Evolutionary conservation across 2,329 filamentous ascomycete species (phyloP).

Genomic region (Fusarium dlaminii): DNA sequence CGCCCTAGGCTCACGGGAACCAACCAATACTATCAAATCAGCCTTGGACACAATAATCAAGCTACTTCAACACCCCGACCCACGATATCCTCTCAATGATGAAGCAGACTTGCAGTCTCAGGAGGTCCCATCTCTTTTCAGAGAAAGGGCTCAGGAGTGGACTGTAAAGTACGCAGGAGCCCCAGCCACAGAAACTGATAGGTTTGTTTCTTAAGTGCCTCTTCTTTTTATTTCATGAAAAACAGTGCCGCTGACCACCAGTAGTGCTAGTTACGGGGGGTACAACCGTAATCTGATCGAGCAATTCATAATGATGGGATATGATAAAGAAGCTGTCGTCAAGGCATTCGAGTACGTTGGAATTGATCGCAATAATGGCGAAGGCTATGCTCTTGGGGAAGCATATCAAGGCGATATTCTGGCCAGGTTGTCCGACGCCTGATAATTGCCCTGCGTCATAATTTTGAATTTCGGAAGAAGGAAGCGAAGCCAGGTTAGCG

Average conservation of each 20-base stretch:
- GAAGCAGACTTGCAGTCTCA: not conserved
- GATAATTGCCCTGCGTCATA: not conserved
- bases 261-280: not conserved
- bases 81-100: not conserved
- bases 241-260: not conserved
- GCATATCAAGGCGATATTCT: not conserved
- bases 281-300: not conserved
- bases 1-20: not conserved
- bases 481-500: no score
- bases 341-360: not conserved
- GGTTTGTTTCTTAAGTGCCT: not conserved
- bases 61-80: not conserved
- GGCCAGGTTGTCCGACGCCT: rapidly evolving
- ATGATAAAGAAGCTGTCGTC: not conserved
- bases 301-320: not conserved
- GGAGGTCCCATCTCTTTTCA: not conserved
- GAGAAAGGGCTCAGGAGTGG: not conserved
- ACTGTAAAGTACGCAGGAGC: not conserved
- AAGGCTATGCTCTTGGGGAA: not conserved
- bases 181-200: not conserved
- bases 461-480: not conserved
- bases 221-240: not conserved
- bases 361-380: not conserved
- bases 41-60: not conserved
- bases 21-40: not conserved